Evolutionary conservation across 1,284 basidiomycete genomes (phyloP), one percentile per base, ranked within the genome.

Genomic region (Rhodotorula sp.): DNA sequence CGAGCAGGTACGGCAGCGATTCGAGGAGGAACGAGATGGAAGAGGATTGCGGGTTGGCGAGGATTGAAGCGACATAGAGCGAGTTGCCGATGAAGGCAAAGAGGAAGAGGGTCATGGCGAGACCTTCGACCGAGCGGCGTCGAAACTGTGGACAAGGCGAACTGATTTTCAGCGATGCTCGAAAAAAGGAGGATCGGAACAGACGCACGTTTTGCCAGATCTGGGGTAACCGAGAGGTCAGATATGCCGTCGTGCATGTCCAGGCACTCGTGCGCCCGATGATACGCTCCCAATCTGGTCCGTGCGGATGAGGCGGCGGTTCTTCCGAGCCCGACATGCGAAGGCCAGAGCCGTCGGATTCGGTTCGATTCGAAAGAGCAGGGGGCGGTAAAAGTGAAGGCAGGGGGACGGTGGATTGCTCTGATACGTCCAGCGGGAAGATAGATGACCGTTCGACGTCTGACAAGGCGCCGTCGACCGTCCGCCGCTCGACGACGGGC

Each of bases 171-270:
- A 64, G 42, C 14, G 45, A 48, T 4, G 37, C 12, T 44, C 4
- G 4, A 14, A 22, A 29, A 10, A 22, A 6, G 2, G n/a, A 10
- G 29, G 44, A 33, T 7, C 5, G 26, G 14, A 15, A 17, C 6
- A 5, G 12, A 87, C 91, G 81, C 79, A 95, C 93, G 78, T 96
- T 96, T 82, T 94, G 95, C 93, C 93, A 96, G 74, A 97, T 95
- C 80, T 96, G 94, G 42, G 94, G 94, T 77, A 96, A 82, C 62
- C 94, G 87, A 5, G 90, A 92, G 8, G 93, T 95, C 37, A 97
- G 82, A 81, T 97, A 97, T 29, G 95, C 83, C 1, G 88, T 91
- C 2, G 93, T 93, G 79, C 94, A 96, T 42, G 89, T 79, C 94
- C 94, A 97, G 12, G 95, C 93, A 66, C 90, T 93, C 69, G 93